phyloP scores from a whole-genome alignment of 257 asterid genomes.

The Fraxinus cuspidata region DNA sequence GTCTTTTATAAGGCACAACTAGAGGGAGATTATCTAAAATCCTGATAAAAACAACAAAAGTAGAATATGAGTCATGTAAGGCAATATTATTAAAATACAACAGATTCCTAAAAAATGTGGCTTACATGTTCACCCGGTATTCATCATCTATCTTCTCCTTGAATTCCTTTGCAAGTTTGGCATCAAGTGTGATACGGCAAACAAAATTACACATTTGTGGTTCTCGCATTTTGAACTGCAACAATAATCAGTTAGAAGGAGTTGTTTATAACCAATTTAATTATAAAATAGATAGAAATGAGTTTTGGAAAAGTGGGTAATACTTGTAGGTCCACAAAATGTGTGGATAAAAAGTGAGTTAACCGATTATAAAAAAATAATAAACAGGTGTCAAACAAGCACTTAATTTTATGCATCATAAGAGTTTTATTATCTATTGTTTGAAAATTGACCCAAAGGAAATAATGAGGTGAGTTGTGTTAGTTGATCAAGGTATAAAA shows the following conservation, averaged over 20 bases:
- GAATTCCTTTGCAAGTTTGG: conserved; percentile 45
- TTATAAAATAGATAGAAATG: no score
- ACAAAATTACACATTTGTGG: conserved; percentile 47
- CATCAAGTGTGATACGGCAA: conserved; percentile 39
- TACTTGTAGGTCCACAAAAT: no score
- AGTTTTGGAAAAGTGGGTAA: no score
- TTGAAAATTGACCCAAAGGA: not conserved
- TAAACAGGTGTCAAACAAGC: no score
- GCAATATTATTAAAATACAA: not conserved
- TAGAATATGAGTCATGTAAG: not conserved
- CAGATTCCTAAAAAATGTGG: not conserved
- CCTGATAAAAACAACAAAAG: not conserved
- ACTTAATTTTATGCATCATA: not conserved
- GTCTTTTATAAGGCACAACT: not conserved
- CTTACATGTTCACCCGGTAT: conserved; percentile 50
- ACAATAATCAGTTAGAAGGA: conserved; percentile 7
- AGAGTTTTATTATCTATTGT: not conserved
- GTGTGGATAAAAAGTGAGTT: no score
- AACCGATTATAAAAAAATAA: no score
- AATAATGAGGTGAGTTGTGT: not conserved
- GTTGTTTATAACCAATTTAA: no score
- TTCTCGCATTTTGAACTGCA: conserved; percentile 48
- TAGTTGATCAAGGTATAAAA: not conserved
- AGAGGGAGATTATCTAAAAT: not conserved
- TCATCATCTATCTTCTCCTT: conserved; percentile 53